Base-by-base conservation (phyloP, 495 filamentous ascomycete genomes). In the Entonaema liquescens region DNA sequence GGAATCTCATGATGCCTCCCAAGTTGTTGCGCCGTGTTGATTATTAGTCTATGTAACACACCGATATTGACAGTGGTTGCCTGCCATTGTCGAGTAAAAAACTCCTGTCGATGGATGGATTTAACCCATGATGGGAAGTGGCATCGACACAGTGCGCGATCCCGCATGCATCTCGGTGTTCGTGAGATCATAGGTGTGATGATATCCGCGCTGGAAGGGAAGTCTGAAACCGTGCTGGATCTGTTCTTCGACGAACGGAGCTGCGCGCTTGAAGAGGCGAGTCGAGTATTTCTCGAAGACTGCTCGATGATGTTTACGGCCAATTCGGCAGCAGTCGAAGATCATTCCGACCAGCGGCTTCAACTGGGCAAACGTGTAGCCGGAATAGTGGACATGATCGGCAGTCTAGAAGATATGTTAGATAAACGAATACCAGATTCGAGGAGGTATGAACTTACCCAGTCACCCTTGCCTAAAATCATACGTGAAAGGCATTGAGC, bases 281-380 rank as follows among this genome's bases (percentile, higher is more conserved):
- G 93, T 90, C 6, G 87, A 83, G 79, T 97, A 99, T 80, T 99
- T 99, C 19, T 98, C 93, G 72, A 86, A 98, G 65, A 99, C 89
- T 21, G 93, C 92, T 5, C 79, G 72, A 78, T 98, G 95, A 73
- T 99, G 95, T 72, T 88, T 90, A 69, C 82, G 84, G 5, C 92
- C 91, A 68, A 90, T 87, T 68, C 92, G 90, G 77, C 93, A 97
- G 81, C 95, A 97, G 69, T 97, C 93, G 33, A 93, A 78, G 59
- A 98, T 90, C 78, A 89, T 88, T 5, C 84, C 79, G 54, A 98
- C 81, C 23, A 98, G 83, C 2, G 90, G 91, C 65, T 89, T 86
- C 23, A 99, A 83, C 76, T 99, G 96, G 9, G 84, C 80, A 69
- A 90, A 92, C 19, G 94, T 97, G 80, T 99, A 98, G 35, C 92